phyloP scores from a whole-genome alignment of 208 protist genomes.

The Naegleria gruberi region DNA sequence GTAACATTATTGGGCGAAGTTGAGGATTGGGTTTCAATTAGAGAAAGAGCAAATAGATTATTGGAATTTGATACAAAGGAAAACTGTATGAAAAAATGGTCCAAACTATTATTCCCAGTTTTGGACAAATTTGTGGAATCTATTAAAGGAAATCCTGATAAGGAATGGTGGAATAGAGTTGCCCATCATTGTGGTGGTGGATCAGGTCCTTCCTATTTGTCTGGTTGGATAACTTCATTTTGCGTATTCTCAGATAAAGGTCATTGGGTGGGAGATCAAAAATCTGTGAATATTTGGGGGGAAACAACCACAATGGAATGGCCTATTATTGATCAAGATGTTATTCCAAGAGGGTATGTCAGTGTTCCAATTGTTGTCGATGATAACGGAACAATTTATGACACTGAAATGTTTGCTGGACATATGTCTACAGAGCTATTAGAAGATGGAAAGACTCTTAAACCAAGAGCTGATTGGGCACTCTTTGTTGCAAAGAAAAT shows the following conservation, averaged over 20 bases:
- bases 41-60: background rate
- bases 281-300: no score
- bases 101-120: background rate
- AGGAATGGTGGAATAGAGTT: background rate
- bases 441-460: background rate
- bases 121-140: background rate
- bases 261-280: background rate
- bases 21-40: background rate
- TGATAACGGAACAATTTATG: background rate
- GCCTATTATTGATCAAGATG: background rate
- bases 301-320: background rate
- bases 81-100: background rate
- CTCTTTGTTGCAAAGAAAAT: background rate
- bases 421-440: background rate
- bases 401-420: background rate
- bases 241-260: background rate
- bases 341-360: background rate
- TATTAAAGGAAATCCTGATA: background rate
- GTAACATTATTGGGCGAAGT: background rate
- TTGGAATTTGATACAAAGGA: background rate
- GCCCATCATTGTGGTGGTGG: background rate
- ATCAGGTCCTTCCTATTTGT: background rate
- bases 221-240: background rate
- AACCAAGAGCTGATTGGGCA: background rate
- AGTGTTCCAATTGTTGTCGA: slow-evolving; percentile 1